Conservation (phyloP, 176 grass and related monocot genomes). For the Aegilops sharonensis region DNA sequence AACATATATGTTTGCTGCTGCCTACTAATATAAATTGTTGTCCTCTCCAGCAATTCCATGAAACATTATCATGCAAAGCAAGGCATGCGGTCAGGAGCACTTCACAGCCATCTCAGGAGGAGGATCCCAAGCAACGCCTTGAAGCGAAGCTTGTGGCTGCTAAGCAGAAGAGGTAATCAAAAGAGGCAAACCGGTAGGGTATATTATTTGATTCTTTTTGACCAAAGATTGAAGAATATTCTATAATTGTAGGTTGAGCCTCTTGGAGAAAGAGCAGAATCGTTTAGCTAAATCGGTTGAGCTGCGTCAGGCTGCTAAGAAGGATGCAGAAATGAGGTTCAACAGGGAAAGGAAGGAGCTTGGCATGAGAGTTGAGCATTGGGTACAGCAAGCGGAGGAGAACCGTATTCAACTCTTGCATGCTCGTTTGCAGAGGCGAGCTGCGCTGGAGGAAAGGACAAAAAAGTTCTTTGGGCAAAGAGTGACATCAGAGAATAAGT, state of each 20-base stretch:
- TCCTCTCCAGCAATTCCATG: constrained; percentile 76
- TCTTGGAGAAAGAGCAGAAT: constrained; percentile 77
- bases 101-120: constrained; percentile 72
- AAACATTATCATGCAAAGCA: constrained; percentile 77
- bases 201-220: background rate
- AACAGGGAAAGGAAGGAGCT: constrained; percentile 79
- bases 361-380: constrained; percentile 59
- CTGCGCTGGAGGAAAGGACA: constrained; percentile 73
- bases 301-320: constrained; percentile 75
- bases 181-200: background rate
- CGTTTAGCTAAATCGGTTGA: constrained; percentile 67
- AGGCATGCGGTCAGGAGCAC: constrained; percentile 53
- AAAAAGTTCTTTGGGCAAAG: constrained; percentile 55
- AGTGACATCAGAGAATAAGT: constrained; percentile 56
- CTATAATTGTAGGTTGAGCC: constrained; percentile 46
- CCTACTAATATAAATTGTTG: constrained; percentile 3
- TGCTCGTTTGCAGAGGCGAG: constrained; percentile 65
- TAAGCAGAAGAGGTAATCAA: constrained; percentile 74
- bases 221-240: background rate
- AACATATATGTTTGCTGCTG: background rate
- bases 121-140: constrained; percentile 63
- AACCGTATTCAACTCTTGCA: constrained; percentile 68
- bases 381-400: constrained; percentile 59
- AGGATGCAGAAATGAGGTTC: constrained; percentile 57
- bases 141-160: constrained; percentile 79